Evolutionary conservation across 495 filamentous ascomycete genomes (phyloP), one percentile per base, ranked within the genome.

Genomic region (Penicillium robsamsonii): DNA sequence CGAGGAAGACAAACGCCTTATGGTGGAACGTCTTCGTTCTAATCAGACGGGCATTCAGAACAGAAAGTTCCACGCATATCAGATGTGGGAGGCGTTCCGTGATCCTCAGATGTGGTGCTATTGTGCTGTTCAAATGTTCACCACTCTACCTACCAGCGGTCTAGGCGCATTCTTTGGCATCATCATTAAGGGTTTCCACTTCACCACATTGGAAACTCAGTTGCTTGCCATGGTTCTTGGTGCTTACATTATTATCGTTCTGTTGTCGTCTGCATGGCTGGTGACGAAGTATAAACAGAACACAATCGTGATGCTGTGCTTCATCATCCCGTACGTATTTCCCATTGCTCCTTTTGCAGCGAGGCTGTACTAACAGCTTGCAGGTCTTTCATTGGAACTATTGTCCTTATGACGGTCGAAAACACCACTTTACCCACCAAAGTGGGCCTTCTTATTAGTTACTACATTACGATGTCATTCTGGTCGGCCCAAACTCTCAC

Each of bases 151-250:
- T 5, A 88, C 84, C 0, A 84, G 81, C 46, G 86, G 86, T 0
- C 75, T 89, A 5, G 85, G 86, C 20, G 79, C 81, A 3, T 89
- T 87, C 63, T 82, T 84, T 33, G 85, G 84, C 55, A 81, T 89
- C 60, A 86, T 81, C 31, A 73, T 81, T 53, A 69, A 55, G 1
- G 62, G 72, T 2, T 79, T 81, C 27, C 63, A 79, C 0, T 81
- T 75, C 47, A 71, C 63, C 0, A 59, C 68, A 0, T 59, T 78
- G 30, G 71, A 80, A 51, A 78, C 72, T 6, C 76, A 76, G 45
- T 62, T 80, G 33, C 62, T 79, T 11, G 81, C 85, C 17, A 90
- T 90, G 84, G 85, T 89, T 5, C 71, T 89, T 2, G 86, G 87
- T 5, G 82, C 79, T 37, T 88, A 87, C 55, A 88, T 90, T 57